Conservation (phyloP, 345 rosid genomes). For the Brassica nigra region DNA sequence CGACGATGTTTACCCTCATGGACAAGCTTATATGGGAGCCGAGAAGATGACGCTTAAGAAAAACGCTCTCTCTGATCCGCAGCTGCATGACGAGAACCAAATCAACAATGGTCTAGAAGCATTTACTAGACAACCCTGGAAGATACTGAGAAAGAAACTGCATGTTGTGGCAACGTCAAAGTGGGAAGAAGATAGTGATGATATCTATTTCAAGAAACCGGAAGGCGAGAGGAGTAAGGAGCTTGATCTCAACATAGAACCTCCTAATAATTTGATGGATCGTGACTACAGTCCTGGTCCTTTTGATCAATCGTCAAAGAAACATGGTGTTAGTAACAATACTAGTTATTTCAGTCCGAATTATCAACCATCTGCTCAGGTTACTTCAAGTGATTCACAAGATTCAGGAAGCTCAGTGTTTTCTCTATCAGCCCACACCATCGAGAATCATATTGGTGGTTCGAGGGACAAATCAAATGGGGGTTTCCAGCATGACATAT, state of each 20-base stretch:
- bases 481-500: conserved; percentile 35
- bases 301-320: conserved; percentile 29
- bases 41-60: conserved; percentile 46
- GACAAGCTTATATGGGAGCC: conserved; percentile 38
- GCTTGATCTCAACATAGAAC: conserved; percentile 31
- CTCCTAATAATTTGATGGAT: conserved; percentile 35
- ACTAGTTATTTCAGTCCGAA: conserved; percentile 34
- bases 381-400: conserved; percentile 42
- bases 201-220: conserved; percentile 24
- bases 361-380: conserved; percentile 32
- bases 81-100: conserved; percentile 49
- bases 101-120: conserved; percentile 39
- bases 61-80: conserved; percentile 60
- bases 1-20: conserved; percentile 43
- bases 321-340: conserved; percentile 22
- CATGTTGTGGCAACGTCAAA: conserved; percentile 47
- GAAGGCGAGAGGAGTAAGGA: conserved; percentile 25
- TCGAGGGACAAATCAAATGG: conserved; percentile 30
- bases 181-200: conserved; percentile 48
- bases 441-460: conserved; percentile 37
- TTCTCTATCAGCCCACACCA: conserved; percentile 35
- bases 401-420: conserved; percentile 43
- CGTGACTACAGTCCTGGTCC: conserved; percentile 18
- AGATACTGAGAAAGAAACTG: conserved; percentile 46
- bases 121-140: conserved; percentile 36